phyloP scores from a whole-genome alignment of 805 yeast genomes.

The Cyberlindnera subsufficiens region DNA sequence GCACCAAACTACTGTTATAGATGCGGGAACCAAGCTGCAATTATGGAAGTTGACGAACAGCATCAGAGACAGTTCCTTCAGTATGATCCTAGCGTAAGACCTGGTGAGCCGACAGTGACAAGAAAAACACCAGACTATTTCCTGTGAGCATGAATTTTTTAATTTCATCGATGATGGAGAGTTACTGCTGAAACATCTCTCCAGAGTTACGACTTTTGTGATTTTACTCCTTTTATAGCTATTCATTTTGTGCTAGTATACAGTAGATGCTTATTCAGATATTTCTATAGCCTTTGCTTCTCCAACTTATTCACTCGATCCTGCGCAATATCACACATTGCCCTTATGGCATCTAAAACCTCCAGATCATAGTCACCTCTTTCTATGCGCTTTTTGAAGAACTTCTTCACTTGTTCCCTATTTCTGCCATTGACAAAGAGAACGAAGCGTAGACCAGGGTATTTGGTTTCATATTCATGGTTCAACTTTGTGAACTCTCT shows the following conservation, averaged over 20 bases:
- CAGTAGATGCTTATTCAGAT: neutral
- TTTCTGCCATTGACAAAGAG: conserved; percentile 85
- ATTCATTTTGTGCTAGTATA: no score
- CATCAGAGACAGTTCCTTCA: conserved; percentile 88
- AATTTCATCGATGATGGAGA: neutral
- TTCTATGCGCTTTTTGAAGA: conserved; percentile 54
- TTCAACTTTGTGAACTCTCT: conserved; percentile 47
- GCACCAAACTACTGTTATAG: conserved; percentile 97
- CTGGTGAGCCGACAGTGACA: conserved; percentile 96
- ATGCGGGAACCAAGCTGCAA: conserved; percentile 97
- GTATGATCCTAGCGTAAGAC: conserved; percentile 94
- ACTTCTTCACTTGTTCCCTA: conserved; percentile 55
- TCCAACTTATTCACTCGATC: conserved; percentile 63
- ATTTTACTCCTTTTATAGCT: no score
- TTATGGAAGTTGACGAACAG: conserved; percentile 95
- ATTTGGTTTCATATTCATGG: conserved; percentile 51
- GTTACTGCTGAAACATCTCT: no score
- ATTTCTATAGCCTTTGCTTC: conserved; percentile 25
- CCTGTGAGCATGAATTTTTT: conserved; percentile 38
- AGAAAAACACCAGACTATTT: conserved; percentile 97
- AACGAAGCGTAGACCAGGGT: conserved; percentile 75
- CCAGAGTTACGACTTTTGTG: no score
- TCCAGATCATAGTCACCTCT: conserved; percentile 52
- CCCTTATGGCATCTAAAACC: conserved; percentile 62
- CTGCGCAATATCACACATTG: conserved; percentile 88